These are phyloP conservation scores for Plectranthus barbatus DNA, from an alignment of 257 asterid genomes.

Conservation along the genomic window DNA sequence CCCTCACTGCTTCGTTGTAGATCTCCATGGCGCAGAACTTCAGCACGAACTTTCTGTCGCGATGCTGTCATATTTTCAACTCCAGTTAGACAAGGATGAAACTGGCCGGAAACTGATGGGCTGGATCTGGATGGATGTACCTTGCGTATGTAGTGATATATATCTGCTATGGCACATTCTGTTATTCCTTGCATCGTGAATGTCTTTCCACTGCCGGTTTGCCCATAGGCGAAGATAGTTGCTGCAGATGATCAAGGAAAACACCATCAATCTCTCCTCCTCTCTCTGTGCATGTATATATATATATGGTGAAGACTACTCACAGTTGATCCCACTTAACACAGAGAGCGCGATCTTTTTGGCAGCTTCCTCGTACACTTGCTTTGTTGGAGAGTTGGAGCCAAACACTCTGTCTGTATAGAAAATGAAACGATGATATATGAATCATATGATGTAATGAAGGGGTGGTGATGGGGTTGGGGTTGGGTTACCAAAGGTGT, in stretches of 20 bases:
- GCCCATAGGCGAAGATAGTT: slow-evolving; percentile 59
- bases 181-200: slow-evolving; percentile 50
- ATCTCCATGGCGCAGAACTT: slow-evolving; percentile 97
- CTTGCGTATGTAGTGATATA: slow-evolving; percentile 36
- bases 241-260: no score
- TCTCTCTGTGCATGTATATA: no score
- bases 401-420: slow-evolving; percentile 89
- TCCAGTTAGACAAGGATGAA: no score
- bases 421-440: no score
- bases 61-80: no score
- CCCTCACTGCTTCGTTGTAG: slow-evolving; percentile 85
- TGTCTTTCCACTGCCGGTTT: slow-evolving; percentile 56
- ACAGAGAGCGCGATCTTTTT: slow-evolving; percentile 77
- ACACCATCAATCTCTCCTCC: no score
- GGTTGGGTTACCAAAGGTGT: slow-evolving; percentile 74
- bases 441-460: no score
- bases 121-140: no score
- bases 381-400: slow-evolving; percentile 43
- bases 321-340: slow-evolving; percentile 68
- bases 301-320: no score
- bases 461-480: no score
- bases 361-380: slow-evolving; percentile 81
- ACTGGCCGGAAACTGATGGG: no score
- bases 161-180: slow-evolving; percentile 34
- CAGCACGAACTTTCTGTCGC: slow-evolving; percentile 42